Evolutionary conservation across 176 grass and related monocot species (phyloP).

Genomic region (Ampelocalamus luodianensis): DNA sequence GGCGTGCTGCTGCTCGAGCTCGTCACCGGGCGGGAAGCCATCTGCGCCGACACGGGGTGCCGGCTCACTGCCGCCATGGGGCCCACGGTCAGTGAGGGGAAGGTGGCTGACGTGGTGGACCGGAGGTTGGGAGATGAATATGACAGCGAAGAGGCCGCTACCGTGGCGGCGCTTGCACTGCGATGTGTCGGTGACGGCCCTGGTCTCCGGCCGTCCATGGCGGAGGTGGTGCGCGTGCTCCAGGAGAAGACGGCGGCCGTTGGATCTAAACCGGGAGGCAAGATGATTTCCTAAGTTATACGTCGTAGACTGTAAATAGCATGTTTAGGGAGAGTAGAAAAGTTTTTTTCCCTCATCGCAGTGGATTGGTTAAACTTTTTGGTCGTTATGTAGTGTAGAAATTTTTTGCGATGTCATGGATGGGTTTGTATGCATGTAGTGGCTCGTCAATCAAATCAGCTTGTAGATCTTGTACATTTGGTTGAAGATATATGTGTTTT

Average conservation of each 20-base stretch:
- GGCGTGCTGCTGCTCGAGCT: conserved; percentile 88
- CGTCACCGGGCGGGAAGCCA: conserved; percentile 69
- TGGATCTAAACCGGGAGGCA: conserved; percentile 47
- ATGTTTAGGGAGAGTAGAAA: conserved; percentile 40
- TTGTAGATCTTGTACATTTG: conserved; percentile 33
- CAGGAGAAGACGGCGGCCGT: conserved; percentile 60
- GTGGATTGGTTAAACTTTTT: conserved; percentile 29
- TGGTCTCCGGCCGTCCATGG: conserved; percentile 69
- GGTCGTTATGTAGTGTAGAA: conserved; percentile 32
- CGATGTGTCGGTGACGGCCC: conserved; percentile 51
- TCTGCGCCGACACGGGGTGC: conserved; percentile 48
- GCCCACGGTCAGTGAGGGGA: conserved; percentile 30
- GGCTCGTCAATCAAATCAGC: conserved; percentile 32
- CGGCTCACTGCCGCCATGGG: conserved; percentile 55
- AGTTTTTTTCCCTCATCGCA: neutral
- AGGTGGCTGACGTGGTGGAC: conserved; percentile 57
- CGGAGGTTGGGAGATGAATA: conserved; percentile 44
- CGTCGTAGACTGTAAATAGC: conserved; percentile 21
- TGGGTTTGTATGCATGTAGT: conserved; percentile 27
- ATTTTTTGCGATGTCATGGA: conserved; percentile 44
- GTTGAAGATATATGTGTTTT: conserved; percentile 37
- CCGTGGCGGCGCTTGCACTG: conserved; percentile 55
- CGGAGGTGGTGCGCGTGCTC: conserved; percentile 63
- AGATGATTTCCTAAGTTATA: conserved; percentile 38
- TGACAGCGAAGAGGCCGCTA: conserved; percentile 55